These are phyloP conservation scores for Colletotrichum navitas DNA, from an alignment of 2,329 filamentous ascomycete species.

Conservation along the genomic window DNA sequence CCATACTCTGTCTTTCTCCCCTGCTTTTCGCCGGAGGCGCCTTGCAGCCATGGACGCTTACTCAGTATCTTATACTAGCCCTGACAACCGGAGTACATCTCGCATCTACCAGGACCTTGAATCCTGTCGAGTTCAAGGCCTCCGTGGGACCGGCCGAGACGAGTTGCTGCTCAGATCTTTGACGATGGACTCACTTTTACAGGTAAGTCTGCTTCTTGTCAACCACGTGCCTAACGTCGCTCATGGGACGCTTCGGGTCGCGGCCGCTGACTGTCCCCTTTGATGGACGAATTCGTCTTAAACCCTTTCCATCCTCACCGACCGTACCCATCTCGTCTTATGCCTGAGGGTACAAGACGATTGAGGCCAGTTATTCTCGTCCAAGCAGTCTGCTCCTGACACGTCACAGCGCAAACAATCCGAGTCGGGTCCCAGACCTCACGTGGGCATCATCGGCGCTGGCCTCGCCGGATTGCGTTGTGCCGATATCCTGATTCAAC, in stretches of 20 bases:
- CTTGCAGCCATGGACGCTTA: slow-evolving; percentile 62
- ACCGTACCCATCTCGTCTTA: slow-evolving; percentile 21
- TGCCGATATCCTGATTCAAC: slow-evolving; percentile 74
- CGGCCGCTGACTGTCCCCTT: slow-evolving; percentile 17
- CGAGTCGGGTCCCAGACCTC: slow-evolving; percentile 55
- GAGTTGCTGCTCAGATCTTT: slow-evolving; percentile 47
- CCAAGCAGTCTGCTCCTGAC: slow-evolving; percentile 28
- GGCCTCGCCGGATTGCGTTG: slow-evolving; percentile 79
- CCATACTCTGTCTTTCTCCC: not conserved
- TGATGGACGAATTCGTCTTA: slow-evolving; percentile 21
- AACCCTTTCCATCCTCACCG: not conserved
- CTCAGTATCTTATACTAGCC: slow-evolving; percentile 62
- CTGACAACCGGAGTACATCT: slow-evolving; percentile 57
- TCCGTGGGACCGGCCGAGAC: slow-evolving; percentile 51
- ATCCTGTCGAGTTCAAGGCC: slow-evolving; percentile 54
- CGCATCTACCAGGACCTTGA: slow-evolving; percentile 65
- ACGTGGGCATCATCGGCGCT: slow-evolving; percentile 77
- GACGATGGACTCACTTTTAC: slow-evolving; percentile 51
- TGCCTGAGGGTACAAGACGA: slow-evolving; percentile 16
- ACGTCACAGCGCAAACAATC: slow-evolving; percentile 37
- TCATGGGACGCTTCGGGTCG: slow-evolving; percentile 26
- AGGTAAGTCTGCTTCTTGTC: slow-evolving; percentile 49
- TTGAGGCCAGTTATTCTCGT: slow-evolving; percentile 6
- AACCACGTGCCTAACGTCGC: slow-evolving; percentile 39
- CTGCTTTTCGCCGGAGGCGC: not conserved